phyloP scores from a whole-genome alignment of 2,329 filamentous ascomycete genomes.

The Xylariales sp. region DNA sequence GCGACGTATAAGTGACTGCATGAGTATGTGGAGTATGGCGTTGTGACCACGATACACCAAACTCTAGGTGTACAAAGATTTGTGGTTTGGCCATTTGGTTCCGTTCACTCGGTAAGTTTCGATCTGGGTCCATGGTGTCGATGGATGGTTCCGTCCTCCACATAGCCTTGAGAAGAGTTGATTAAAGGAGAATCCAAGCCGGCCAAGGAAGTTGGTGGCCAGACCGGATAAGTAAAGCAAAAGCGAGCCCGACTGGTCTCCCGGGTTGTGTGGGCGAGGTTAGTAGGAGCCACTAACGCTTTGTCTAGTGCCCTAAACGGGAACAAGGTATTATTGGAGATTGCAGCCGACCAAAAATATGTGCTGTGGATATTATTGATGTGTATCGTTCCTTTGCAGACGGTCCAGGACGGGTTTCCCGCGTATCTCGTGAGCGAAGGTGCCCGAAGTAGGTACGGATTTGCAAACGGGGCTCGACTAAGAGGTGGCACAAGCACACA shows the following conservation, averaged over 20 bases:
- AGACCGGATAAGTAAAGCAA: background rate
- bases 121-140: constrained; percentile 21
- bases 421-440: background rate
- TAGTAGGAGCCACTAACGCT: background rate
- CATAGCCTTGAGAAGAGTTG: constrained; percentile 14
- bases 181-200: no score
- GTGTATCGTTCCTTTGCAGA: background rate
- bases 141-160: constrained; percentile 22
- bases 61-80: constrained; percentile 47
- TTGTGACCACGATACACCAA: constrained; percentile 46
- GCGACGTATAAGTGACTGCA: constrained; percentile 43
- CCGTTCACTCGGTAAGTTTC: constrained; percentile 21
- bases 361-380: background rate
- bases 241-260: background rate
- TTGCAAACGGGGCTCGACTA: constrained; percentile 2
- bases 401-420: background rate
- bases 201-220: background rate
- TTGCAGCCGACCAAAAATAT: background rate
- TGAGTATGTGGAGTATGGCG: constrained; percentile 38
- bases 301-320: constrained; percentile 8
- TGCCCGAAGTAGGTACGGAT: constrained; percentile 3
- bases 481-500: constrained; percentile 5
- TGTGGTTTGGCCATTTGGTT: constrained; percentile 31
- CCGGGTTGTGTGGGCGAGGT: background rate
- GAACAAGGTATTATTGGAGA: no score